Percentiles rank a stretch among this genome's conserved stretches.
Conservation (phyloP, 2,329 filamentous ascomycete genomes). For the Orbilia quercus region DNA sequence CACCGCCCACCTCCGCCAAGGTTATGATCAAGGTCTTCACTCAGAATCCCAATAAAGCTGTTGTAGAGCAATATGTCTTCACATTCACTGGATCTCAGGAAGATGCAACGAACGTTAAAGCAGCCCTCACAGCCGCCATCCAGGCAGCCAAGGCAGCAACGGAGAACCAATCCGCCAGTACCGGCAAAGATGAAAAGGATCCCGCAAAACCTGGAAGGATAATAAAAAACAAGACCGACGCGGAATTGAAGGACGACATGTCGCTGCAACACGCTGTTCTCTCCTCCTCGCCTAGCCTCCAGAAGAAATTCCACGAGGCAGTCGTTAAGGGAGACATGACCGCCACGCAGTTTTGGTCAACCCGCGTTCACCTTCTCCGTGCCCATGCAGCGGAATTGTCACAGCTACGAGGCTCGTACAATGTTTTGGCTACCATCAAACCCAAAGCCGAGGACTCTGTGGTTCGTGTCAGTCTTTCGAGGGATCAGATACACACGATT, state of each 20-base stretch:
- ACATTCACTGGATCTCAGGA: constrained; percentile 84
- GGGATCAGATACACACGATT: constrained; percentile 92
- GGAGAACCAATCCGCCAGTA: constrained; percentile 68
- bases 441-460: constrained; percentile 79
- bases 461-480: constrained; percentile 82
- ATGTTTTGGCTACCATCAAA: constrained; percentile 90
- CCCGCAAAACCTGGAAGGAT: constrained; percentile 38
- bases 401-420: constrained; percentile 90
- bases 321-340: constrained; percentile 83
- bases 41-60: constrained; percentile 61
- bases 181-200: constrained; percentile 62
- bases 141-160: constrained; percentile 72
- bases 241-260: constrained; percentile 78
- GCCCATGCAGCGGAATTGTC: constrained; percentile 88
- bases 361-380: constrained; percentile 83
- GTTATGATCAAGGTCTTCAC: constrained; percentile 94
- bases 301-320: constrained; percentile 88
- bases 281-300: constrained; percentile 78
- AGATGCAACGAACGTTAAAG: constrained; percentile 87
- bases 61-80: constrained; percentile 78
- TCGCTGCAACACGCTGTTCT: constrained; percentile 88
- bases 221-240: constrained; percentile 66
- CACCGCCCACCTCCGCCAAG: constrained; percentile 85
- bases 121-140: constrained; percentile 81
- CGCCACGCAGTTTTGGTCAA: constrained; percentile 93